A percentile compares a stretch with the other conserved stretches of the same genome.
These are phyloP conservation scores for Wickerhamomyces chaumierensis DNA, from an alignment of 805 yeast genomes.

Conservation along the genomic window DNA sequence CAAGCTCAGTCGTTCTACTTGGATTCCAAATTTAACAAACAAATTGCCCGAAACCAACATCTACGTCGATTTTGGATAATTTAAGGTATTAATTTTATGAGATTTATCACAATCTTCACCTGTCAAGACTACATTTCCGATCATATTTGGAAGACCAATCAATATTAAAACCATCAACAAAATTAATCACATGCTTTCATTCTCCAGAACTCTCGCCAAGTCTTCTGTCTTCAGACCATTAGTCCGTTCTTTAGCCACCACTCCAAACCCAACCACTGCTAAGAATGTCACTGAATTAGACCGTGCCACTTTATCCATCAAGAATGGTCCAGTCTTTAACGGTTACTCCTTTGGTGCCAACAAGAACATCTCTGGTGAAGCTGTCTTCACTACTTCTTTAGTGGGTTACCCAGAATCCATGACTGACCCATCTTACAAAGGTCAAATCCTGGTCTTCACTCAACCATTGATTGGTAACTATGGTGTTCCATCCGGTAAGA, in stretches of 20 bases:
- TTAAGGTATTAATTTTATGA: slow-evolving; percentile 12
- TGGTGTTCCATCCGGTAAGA: slow-evolving; percentile 86
- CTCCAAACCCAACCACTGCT: slow-evolving; percentile 16
- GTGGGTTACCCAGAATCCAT: slow-evolving; percentile 98
- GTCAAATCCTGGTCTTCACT: slow-evolving; percentile 93
- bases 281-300: slow-evolving; percentile 26
- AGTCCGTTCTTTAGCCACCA: slow-evolving; percentile 18
- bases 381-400: slow-evolving; percentile 93
- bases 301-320: slow-evolving; percentile 82
- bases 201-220: slow-evolving; percentile 16
- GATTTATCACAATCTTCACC: slow-evolving; percentile 21
- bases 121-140: slow-evolving; percentile 39
- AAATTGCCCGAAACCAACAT: background rate
- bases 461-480: slow-evolving; percentile 97
- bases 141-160: slow-evolving; percentile 41
- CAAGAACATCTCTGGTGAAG: slow-evolving; percentile 89
- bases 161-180: slow-evolving; percentile 23
- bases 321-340: slow-evolving; percentile 86
- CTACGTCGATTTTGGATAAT: background rate
- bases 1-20: no score
- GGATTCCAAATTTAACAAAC: background rate
- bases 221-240: slow-evolving; percentile 19
- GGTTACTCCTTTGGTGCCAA: slow-evolving; percentile 96
- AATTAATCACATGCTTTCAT: slow-evolving; percentile 10
- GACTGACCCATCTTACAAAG: slow-evolving; percentile 97